Percentiles rank a stretch among this genome's conserved stretches.
Conservation (phyloP, 139 green algal species). For the Auxenochlorella pyrenoidosa region DNA sequence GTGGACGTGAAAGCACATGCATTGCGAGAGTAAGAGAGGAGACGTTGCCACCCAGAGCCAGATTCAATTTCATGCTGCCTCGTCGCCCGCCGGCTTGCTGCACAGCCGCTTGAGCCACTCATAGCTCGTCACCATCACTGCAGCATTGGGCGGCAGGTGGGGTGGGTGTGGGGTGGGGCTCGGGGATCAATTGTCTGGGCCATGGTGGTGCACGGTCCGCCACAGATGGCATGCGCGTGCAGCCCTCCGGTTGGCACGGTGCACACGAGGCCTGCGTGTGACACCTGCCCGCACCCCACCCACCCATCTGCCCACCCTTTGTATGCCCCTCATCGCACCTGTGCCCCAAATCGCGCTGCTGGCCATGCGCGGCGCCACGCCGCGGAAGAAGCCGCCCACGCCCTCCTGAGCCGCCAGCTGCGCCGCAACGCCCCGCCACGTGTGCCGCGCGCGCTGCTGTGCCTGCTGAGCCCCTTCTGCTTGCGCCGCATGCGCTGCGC, state of each 20-base stretch:
- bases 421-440: constrained; percentile 22
- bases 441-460: not conserved
- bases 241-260: too few species aligned
- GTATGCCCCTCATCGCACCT: too few species aligned
- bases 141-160: not conserved
- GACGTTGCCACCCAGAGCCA: too few species aligned
- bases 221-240: too few species aligned
- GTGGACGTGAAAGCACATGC: too few species aligned
- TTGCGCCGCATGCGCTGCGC: not conserved
- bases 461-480: not conserved
- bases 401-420: constrained; percentile 80
- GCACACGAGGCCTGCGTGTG: too few species aligned
- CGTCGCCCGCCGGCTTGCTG: not conserved
- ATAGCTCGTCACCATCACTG: constrained; percentile 59
- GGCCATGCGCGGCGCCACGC: constrained; percentile 80
- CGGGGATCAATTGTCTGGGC: too few species aligned
- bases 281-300: not conserved
- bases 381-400: constrained; percentile 69
- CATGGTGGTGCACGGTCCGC: not conserved
- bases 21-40: too few species aligned
- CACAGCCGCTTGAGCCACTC: constrained; percentile 83
- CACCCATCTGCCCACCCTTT: too few species aligned
- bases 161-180: not conserved
- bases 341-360: constrained; percentile 89
- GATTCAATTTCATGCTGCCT: too few species aligned